Base-by-base conservation (phyloP, 2,329 filamentous ascomycete genomes). In the Penicillium sp. region DNA sequence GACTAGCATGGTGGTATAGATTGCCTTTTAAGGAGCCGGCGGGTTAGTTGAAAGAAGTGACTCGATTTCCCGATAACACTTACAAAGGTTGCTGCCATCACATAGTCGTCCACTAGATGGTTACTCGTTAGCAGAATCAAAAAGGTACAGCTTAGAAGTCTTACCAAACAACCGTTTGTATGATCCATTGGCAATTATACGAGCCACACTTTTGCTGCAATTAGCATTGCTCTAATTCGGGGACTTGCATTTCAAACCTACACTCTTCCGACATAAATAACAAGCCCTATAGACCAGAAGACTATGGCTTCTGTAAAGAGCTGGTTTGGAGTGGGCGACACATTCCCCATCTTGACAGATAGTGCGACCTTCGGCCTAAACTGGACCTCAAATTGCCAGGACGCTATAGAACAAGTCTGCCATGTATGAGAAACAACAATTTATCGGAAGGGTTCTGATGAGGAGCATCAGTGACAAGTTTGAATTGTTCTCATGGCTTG, bases 31-130 rank as follows among this genome's bases (percentile, higher is more conserved):
- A 5, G 6, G 21, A 25, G 5, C 31, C 19, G 8, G n/a, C 3
- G 9, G 19, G 27, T 41, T 9, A 55, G 52, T 27, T 0, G 5
- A 21, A 13, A 21, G 36, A n/a, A 43, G 16, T 27, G 27, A 50
- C 1, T 44, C 15, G n/a, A 34, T 43, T 36, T 31, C 2, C 19
- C 13, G 5, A 21, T 38, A n/a, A 16, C 16, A 58, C 71, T 69
- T 64, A 76, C 75, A 63, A 75, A 73, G 5, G 70, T 70, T 10
- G 64, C 57, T 27, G 63, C 68, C 75, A 76, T 76, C 2, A 74
- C 61, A 61, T 71, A 73, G 46, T 76, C 74, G 47, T 76, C 74
- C 45, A 69, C 70, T 72, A 38, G 6, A 46, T 7, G 19, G 38
- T 11, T n/a, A 10, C 6, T 29, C 1, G 34, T 59, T 50, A 57